Conservation (phyloP, 306 rosid genomes). For the Sindora glabra region DNA sequence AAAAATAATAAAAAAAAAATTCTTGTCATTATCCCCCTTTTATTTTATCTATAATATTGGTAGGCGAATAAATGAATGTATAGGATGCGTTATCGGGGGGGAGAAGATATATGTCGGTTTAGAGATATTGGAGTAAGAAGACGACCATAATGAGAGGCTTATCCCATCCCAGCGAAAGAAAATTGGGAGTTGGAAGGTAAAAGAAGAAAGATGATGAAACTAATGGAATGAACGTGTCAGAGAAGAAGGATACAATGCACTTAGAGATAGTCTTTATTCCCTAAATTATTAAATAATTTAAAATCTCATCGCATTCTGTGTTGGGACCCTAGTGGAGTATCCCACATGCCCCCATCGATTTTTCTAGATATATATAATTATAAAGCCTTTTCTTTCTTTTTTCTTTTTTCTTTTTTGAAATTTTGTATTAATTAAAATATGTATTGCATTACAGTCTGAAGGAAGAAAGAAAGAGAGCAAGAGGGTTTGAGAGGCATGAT, state of each 20-base stretch:
- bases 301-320: conserved; percentile 22
- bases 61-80: no score
- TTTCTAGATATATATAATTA: conserved; percentile 2
- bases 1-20: no score
- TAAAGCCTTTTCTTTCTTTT: conserved; percentile 3
- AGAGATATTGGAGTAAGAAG: no score
- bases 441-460: not conserved
- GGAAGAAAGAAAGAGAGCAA: conserved; percentile 19
- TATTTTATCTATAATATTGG: no score
- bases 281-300: not conserved
- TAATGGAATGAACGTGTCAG: conserved; percentile 34
- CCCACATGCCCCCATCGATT: conserved; percentile 33
- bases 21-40: no score
- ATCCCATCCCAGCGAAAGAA: not conserved
- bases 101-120: no score
- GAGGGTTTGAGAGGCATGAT: conserved; percentile 49
- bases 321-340: conserved; percentile 35
- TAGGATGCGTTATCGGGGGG: no score
- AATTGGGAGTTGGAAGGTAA: not conserved
- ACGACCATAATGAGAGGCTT: no score
- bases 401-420: not conserved
- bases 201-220: not conserved
- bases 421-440: not conserved
- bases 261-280: conserved; percentile 3
- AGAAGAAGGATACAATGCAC: conserved; percentile 50